phyloP scores from a whole-genome alignment of 1,284 basidiomycete genomes.

The Moesziomyces sp. region DNA sequence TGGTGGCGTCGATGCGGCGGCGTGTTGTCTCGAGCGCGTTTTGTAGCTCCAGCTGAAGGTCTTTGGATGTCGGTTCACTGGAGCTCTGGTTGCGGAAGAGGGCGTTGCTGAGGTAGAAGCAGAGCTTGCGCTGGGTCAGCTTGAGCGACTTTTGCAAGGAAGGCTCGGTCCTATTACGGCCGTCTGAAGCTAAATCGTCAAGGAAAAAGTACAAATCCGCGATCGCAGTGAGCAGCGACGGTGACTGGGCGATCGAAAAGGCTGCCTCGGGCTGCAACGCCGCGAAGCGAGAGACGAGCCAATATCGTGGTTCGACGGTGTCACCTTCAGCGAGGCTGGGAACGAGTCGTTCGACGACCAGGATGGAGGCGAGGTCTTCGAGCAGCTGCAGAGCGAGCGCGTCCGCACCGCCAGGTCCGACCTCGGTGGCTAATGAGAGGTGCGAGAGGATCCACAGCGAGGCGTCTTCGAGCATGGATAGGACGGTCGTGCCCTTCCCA shows the following conservation, averaged over 20 bases:
- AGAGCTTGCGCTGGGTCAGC: conserved; percentile 32
- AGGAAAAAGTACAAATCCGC: conserved; percentile 33
- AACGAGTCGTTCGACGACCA: conserved; percentile 13
- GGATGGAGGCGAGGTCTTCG: conserved; percentile 16
- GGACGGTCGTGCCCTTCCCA: conserved; percentile 9
- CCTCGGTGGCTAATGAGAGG: conserved; percentile 16
- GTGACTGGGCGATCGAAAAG: conserved; percentile 15
- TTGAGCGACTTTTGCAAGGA: conserved; percentile 8
- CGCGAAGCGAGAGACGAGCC: conserved; percentile 11
- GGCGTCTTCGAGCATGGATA: conserved; percentile 24
- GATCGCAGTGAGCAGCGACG: conserved; percentile 26
- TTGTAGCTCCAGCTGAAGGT: conserved; percentile 8
- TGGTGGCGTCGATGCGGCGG: conserved; percentile 2
- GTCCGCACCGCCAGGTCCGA: conserved; percentile 19
- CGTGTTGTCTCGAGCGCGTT: background rate
- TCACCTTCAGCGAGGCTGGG: conserved; percentile 6
- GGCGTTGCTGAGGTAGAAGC: conserved; percentile 28
- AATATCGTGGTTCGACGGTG: conserved; percentile 11
- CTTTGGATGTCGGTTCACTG: background rate
- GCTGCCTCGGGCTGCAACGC: conserved; percentile 19
- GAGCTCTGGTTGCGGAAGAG: background rate
- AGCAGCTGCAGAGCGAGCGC: conserved; percentile 23
- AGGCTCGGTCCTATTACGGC: background rate
- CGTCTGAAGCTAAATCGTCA: background rate
- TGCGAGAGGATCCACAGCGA: conserved; percentile 36